A percentile compares a stretch with the other conserved stretches of the same genome.
Evolutionary conservation across 2,329 filamentous ascomycete species (phyloP).

Genomic region (Fusarium miscanthi): DNA sequence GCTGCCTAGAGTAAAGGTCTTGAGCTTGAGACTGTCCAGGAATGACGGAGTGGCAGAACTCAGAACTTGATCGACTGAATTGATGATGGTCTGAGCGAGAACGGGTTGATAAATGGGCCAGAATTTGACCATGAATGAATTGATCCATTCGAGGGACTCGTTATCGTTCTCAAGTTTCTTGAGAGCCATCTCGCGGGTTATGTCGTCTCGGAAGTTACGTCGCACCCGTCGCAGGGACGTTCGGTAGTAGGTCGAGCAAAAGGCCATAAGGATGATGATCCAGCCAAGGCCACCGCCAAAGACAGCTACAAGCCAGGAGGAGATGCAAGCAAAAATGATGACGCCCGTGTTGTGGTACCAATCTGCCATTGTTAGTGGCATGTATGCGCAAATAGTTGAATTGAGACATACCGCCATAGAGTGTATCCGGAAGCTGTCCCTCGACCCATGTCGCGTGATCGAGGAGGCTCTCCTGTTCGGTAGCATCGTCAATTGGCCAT

Average conservation of each 20-base stretch:
- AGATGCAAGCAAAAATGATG: conserved; percentile 90
- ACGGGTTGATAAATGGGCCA: conserved; percentile 99
- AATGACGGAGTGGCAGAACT: conserved; percentile 93
- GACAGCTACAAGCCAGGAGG: conserved; percentile 89
- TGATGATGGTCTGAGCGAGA: conserved; percentile 90
- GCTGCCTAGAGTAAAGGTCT: conserved; percentile 91
- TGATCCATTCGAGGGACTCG: conserved; percentile 98
- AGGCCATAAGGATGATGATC: conserved; percentile 92
- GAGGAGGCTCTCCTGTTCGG: conserved; percentile 75
- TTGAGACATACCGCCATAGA: conserved; percentile 79
- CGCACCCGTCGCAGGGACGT: conserved; percentile 94
- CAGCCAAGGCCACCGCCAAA: conserved; percentile 92
- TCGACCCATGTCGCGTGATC: conserved; percentile 93
- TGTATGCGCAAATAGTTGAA: neutral
- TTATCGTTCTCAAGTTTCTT: conserved; percentile 88
- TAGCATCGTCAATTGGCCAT: conserved; percentile 67
- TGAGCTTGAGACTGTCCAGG: conserved; percentile 91
- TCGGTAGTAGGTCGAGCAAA: conserved; percentile 94
- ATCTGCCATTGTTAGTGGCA: conserved; percentile 62
- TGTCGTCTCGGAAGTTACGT: conserved; percentile 94
- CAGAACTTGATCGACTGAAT: conserved; percentile 93
- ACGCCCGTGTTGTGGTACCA: conserved; percentile 99
- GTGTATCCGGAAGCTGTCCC: conserved; percentile 83
- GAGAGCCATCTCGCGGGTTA: conserved; percentile 88
- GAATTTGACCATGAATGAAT: conserved; percentile 98